phyloP scores from a whole-genome alignment of 192 early-diverging fungal species.

The Lobosporangium transversale region DNA sequence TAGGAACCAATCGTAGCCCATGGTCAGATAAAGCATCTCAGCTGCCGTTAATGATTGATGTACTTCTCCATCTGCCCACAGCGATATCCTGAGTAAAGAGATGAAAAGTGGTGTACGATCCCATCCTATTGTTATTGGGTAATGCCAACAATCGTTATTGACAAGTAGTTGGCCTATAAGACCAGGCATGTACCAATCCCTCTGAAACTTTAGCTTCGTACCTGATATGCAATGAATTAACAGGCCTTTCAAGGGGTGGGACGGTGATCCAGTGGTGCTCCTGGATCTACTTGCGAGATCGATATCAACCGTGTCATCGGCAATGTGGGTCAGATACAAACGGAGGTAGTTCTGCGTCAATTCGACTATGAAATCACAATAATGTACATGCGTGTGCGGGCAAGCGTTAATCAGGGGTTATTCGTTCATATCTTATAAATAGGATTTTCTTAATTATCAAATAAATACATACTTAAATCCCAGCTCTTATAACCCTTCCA shows the following conservation, averaged over 20 bases:
- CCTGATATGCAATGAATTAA: conserved; percentile 52
- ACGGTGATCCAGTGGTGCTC: background rate
- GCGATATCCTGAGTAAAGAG: conserved; percentile 40
- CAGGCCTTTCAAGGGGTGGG: conserved; percentile 18
- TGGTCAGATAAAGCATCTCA: conserved; percentile 51
- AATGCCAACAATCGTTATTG: background rate
- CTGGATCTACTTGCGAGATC: background rate
- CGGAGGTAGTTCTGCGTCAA: conserved; percentile 52
- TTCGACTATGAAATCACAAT: conserved; percentile 23
- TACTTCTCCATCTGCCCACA: conserved; percentile 51
- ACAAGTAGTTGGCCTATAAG: too few species aligned
- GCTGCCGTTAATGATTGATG: conserved; percentile 51
- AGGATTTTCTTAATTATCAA: too few species aligned
- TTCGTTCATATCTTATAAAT: too few species aligned
- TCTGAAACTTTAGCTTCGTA: too few species aligned
- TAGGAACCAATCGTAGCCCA: conserved; percentile 53
- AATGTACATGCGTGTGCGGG: conserved; percentile 2
- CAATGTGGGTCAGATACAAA: conserved; percentile 45
- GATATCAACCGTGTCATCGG: conserved; percentile 27
- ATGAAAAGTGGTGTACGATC: conserved; percentile 52
- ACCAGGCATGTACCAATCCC: too few species aligned
- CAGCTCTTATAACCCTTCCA: conserved; percentile 50
- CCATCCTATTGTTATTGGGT: conserved; percentile 26
- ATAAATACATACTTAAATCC: conserved; percentile 52
- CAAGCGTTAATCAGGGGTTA: background rate